Conservation (phyloP, 2,329 filamentous ascomycete species). For the Gaeumannomyces sp. region DNA sequence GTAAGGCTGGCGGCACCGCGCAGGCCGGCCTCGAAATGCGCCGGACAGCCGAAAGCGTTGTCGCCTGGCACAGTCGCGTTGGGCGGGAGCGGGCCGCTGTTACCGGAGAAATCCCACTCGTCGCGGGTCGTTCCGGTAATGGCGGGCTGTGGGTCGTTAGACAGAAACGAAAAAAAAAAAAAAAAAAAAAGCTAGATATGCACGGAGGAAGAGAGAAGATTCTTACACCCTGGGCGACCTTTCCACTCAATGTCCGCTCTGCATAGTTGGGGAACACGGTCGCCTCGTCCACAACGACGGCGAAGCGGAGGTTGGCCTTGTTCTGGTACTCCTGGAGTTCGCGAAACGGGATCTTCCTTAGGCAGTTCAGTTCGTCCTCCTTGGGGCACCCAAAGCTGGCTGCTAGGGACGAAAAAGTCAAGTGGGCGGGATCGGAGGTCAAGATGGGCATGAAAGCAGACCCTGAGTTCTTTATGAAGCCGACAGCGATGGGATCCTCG, state of each 20-base stretch:
- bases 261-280: constrained; percentile 27
- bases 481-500: constrained; percentile 6
- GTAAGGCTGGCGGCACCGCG: background rate
- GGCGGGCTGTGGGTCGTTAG: constrained; percentile 1
- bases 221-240: constrained; percentile 16
- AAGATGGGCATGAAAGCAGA: constrained; percentile 16
- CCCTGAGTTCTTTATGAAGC: constrained; percentile 11
- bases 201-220: background rate
- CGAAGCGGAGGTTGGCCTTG: background rate
- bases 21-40: constrained; percentile 2
- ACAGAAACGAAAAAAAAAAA: background rate
- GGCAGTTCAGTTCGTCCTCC: constrained; percentile 29
- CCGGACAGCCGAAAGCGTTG: constrained; percentile 1
- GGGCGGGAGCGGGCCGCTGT: background rate
- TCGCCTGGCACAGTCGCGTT: too few species aligned
- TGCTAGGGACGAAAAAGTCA: background rate
- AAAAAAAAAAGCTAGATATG: background rate
- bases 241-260: constrained; percentile 18
- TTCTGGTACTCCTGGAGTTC: constrained; percentile 20
- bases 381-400: constrained; percentile 18
- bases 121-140: constrained; percentile 4
- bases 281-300: constrained; percentile 13
- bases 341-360: constrained; percentile 26
- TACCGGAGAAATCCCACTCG: background rate
- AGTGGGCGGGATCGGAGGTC: background rate